Conservation (phyloP, 495 filamentous ascomycete genomes). For the Neurospora sp. region DNA sequence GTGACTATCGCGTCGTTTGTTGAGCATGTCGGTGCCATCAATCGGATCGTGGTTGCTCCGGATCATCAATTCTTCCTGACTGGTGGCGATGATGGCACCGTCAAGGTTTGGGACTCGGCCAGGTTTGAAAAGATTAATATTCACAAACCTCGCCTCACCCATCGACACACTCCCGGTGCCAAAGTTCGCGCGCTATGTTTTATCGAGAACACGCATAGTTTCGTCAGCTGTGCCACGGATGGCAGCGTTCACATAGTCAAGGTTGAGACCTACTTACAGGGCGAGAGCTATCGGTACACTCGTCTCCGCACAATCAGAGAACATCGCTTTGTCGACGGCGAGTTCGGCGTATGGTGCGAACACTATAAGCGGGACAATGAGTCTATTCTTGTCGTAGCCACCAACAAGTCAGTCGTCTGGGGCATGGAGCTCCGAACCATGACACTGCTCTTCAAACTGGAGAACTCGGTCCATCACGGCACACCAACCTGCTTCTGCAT, state of each 20-base stretch:
- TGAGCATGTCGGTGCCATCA: constrained; percentile 77
- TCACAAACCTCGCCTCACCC: constrained; percentile 78
- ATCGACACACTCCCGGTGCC: constrained; percentile 57
- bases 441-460: constrained; percentile 65
- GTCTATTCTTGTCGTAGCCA: constrained; percentile 77
- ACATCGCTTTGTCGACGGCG: constrained; percentile 62
- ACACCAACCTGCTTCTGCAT: constrained; percentile 88
- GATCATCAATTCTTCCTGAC: constrained; percentile 95
- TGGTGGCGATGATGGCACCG: constrained; percentile 80
- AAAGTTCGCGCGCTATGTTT: constrained; percentile 77
- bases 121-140: constrained; percentile 83
- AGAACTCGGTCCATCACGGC: constrained; percentile 90
- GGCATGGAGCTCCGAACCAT: constrained; percentile 86
- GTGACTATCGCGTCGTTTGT: constrained; percentile 76
- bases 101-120: constrained; percentile 88
- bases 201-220: constrained; percentile 88
- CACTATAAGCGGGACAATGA: constrained; percentile 75
- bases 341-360: constrained; percentile 84
- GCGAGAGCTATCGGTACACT: constrained; percentile 58
- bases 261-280: constrained; percentile 59
- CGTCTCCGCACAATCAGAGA: constrained; percentile 66
- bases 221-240: constrained; percentile 81
- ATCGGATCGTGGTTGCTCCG: constrained; percentile 70
- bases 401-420: constrained; percentile 70
- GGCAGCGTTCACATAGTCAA: constrained; percentile 84